A percentile compares a stretch with the other conserved stretches of the same genome.
phyloP scores from a whole-genome alignment of 2,329 filamentous ascomycete genomes.

The Cercospora sp. region DNA sequence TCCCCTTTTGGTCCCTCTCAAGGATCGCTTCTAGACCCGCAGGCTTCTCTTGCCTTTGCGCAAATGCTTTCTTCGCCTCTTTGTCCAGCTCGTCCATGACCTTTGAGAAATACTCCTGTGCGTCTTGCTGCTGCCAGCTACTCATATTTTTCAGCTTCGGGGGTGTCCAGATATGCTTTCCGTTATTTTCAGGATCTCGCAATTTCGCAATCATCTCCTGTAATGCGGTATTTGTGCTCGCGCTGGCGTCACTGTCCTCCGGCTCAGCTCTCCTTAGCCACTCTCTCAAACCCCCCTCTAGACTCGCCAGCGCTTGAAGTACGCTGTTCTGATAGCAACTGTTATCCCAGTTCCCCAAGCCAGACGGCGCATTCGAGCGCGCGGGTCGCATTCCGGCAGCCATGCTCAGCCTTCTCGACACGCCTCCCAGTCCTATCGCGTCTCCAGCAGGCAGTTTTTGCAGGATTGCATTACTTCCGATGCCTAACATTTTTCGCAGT shows the following conservation, averaged over 20 bases:
- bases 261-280: slow-evolving; percentile 25
- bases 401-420: slow-evolving; percentile 35
- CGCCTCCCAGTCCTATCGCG: slow-evolving; percentile 30
- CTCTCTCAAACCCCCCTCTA: slow-evolving; percentile 49
- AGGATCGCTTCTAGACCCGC: slow-evolving; percentile 33
- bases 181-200: slow-evolving; percentile 69
- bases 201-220: slow-evolving; percentile 68
- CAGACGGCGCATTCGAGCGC: slow-evolving; percentile 50
- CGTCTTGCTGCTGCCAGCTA: slow-evolving; percentile 95
- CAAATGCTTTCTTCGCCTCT: slow-evolving; percentile 44
- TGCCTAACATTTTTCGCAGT: slow-evolving; percentile 41
- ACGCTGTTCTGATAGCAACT: slow-evolving; percentile 98
- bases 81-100: slow-evolving; percentile 64
- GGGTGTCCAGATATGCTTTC: slow-evolving; percentile 78
- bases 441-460: slow-evolving; percentile 41
- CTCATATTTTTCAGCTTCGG: slow-evolving; percentile 84
- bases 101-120: slow-evolving; percentile 94
- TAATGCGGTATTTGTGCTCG: slow-evolving; percentile 50
- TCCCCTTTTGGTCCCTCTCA: slow-evolving; percentile 18
- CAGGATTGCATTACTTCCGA: slow-evolving; percentile 43
- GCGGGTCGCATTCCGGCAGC: slow-evolving; percentile 21
- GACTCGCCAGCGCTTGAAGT: slow-evolving; percentile 63
- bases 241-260: slow-evolving; percentile 16
- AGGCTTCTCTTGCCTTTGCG: slow-evolving; percentile 20
- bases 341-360: slow-evolving; percentile 88